Evolutionary conservation across 2,329 filamentous ascomycete species (phyloP).

Genomic region (Nigrospora sphaerica): DNA sequence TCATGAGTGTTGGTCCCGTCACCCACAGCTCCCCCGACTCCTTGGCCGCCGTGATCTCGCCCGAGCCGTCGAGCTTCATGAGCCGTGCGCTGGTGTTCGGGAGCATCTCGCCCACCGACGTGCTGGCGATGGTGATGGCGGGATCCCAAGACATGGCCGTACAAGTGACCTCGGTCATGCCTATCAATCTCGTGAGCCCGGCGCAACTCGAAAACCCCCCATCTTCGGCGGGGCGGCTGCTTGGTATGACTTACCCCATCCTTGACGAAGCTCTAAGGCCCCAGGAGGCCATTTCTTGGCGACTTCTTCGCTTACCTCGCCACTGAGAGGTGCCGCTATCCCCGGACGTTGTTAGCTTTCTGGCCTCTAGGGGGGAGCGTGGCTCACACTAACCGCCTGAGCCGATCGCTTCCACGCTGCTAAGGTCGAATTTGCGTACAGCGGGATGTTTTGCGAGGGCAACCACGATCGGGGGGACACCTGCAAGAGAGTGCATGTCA

Average conservation of each 20-base stretch:
- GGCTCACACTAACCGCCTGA: constrained; percentile 34
- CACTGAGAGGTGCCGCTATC: constrained; percentile 56
- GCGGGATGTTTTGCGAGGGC: constrained; percentile 65
- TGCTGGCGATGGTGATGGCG: constrained; percentile 26
- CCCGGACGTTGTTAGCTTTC: no score
- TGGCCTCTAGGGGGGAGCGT: no score
- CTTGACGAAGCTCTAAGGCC: constrained; percentile 46
- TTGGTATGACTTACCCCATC: constrained; percentile 71
- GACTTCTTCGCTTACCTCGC: constrained; percentile 50
- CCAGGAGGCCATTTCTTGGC: constrained; percentile 44
- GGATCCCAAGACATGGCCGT: constrained; percentile 60
- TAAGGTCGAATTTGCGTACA: constrained; percentile 60
- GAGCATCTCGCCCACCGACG: constrained; percentile 58
- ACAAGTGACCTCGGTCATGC: constrained; percentile 81
- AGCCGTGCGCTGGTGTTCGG: constrained; percentile 65
- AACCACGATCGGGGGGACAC: constrained; percentile 69
- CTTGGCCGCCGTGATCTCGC: constrained; percentile 40
- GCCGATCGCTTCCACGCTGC: constrained; percentile 50
- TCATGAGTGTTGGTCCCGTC: constrained; percentile 64
- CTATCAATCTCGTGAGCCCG: constrained; percentile 22
- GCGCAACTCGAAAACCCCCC: no score
- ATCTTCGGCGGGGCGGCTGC: no score
- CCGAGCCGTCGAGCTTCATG: constrained; percentile 47
- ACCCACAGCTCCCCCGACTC: constrained; percentile 68
- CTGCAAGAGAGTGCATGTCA: no score